These are phyloP conservation scores for Simplicillium aogashimaense DNA, from an alignment of 2,329 filamentous ascomycete species.

Conservation along the genomic window DNA sequence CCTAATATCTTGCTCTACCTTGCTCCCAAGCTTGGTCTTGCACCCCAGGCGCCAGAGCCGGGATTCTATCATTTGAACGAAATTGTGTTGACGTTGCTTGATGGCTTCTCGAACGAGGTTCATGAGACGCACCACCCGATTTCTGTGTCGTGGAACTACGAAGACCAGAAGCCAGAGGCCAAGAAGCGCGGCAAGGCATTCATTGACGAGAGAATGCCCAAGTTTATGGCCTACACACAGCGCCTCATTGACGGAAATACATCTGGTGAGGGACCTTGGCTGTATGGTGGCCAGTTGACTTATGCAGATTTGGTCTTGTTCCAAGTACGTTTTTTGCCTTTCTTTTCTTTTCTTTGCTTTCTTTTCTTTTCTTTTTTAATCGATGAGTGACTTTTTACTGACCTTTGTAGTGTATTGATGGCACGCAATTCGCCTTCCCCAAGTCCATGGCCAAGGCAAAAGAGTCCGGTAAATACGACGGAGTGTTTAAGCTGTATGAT, in stretches of 20 bases:
- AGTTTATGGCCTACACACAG: constrained; percentile 64
- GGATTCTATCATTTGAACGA: constrained; percentile 50
- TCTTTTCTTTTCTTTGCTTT: background rate
- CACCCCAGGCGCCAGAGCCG: constrained; percentile 28
- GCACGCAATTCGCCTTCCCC: constrained; percentile 57
- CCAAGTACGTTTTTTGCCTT: constrained; percentile 39
- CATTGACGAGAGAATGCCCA: constrained; percentile 53
- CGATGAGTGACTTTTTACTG: constrained; percentile 1
- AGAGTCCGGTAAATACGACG: constrained; percentile 43
- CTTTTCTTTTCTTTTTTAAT: no score
- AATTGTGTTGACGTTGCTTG: constrained; percentile 59
- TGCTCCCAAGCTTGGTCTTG: constrained; percentile 48
- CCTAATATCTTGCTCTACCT: constrained; percentile 67
- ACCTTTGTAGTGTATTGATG: constrained; percentile 37
- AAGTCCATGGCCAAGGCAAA: constrained; percentile 50
- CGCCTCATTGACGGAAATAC: constrained; percentile 47
- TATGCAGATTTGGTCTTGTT: constrained; percentile 68
- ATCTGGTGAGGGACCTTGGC: constrained; percentile 48
- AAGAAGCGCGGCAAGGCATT: constrained; percentile 48
- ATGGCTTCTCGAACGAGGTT: constrained; percentile 58
- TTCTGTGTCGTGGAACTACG: constrained; percentile 50
- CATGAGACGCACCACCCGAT: constrained; percentile 73
- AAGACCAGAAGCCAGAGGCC: constrained; percentile 64
- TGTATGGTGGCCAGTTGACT: constrained; percentile 55
- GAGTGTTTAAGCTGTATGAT: constrained; percentile 55